Evolutionary conservation across 1,139 yeast genomes (phyloP), one percentile per base, ranked within the genome.

Genomic region (Taiozyma sp.): DNA sequence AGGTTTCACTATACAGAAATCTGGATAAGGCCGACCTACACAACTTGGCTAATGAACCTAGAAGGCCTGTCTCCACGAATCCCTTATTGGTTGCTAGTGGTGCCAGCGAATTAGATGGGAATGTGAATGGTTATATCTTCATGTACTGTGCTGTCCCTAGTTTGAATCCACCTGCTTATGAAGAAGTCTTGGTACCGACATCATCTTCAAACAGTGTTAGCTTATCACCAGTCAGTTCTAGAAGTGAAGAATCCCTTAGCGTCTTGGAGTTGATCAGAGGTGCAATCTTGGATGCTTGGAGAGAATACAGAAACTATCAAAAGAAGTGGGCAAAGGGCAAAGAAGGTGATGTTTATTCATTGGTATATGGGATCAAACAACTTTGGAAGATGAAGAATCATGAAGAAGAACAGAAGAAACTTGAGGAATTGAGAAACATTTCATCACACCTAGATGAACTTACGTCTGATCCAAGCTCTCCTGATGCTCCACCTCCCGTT

Each of bases 81-180:
- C 87, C 90, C 3, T 64, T 86, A 50, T 66, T 86, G 14, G 88
- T 84, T 5, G 91, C 89, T 5, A 81, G 88, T 47, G 93, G 93
- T 1, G 88, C 90, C 3, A 79, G 88, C 48, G 91, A 85, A 54
- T 67, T 86, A 56, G 85, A 85, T 63, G 90, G 89, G 2, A 73
- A 78, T 42, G 75, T 85, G n/a, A 85, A 84, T 63, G 91, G 90
- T 0, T 86, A 86, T 62, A 72, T 85, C 47, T 73, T 84, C 44
- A 81, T 83, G 40, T 85, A 84, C 63, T 79, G 84, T 53, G 83
- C 88, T 2, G 76, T 85, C 2, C 91, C 93, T 3, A 50, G 55
- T 7, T 28, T 58, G 37, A 60, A 60, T 44, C 65, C 65, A n/a
- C 65, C 65, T 10, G 50, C 60, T 0, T 62, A 62, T 45, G 62